Base-by-base conservation (phyloP, 1,284 basidiomycete species). In the Leccinum fallax region DNA sequence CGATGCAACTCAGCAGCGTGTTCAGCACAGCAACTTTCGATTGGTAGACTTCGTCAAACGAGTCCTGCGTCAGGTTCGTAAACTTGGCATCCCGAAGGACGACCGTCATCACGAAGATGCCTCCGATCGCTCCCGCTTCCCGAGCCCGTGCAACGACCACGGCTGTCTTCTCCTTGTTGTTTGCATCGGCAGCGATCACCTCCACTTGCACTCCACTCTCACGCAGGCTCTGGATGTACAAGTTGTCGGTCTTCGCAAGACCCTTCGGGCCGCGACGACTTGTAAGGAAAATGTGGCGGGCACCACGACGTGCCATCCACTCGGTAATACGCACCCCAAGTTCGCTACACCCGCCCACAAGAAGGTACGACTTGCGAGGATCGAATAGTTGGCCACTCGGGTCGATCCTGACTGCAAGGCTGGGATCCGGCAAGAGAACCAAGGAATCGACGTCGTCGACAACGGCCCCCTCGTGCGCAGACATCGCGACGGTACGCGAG, bases 11-110 rank as follows among this genome's bases (percentile, higher is more conserved):
- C 26, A 70, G 24, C 11, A 74, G 63, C 0, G 66, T 69, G 32
- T 71, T 52, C n/a, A 76, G 65, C 13, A 72, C 72, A 15, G 65
- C 55, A 5, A 73, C 68, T 60, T 74, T 76, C 36, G 74, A 74
- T 13, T 66, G 63, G 59, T 75, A 75, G 21, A 75, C 74, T 1
- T 71, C 67, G 21, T 74, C 66, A 16, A 76, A 74, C 0, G 69
- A 67, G n/a, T 76, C 46, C 36, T 76, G 73, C 5, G 72, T 71
- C 24, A 76, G 54, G 60, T 75, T 72, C 30, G 73, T 70, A 30
- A 74, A 76, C 40, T 67, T 72, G 36, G 59, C 65, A 36, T 74
- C 74, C 10, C 71, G 71, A 48, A 74, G 71, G n/a, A 76, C 69
- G n/a, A 75, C 67, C 2, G 73, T 73, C 73, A 74, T 74, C 52